phyloP scores from a whole-genome alignment of 2,329 filamentous ascomycete species.

The Scedosporium aurantiacum region DNA sequence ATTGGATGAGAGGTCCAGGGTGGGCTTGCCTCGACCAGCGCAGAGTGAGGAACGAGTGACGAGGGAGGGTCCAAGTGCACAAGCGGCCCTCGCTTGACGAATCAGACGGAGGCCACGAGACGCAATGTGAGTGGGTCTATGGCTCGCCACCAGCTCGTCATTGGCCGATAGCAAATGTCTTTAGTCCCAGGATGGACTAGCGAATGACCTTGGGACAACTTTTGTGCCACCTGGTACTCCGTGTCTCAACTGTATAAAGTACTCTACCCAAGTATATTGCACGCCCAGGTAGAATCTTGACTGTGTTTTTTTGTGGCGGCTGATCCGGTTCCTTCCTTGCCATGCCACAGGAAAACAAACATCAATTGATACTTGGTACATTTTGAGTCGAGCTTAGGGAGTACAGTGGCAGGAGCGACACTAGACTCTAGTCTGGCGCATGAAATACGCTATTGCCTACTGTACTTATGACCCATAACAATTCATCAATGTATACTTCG shows the following conservation, averaged over 20 bases:
- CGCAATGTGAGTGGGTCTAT: slow-evolving; percentile 3
- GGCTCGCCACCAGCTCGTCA: not conserved
- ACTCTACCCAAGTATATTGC: too few relatives aligned
- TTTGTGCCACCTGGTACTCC: slow-evolving; percentile 3
- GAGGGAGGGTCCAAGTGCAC: not conserved
- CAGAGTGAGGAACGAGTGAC: not conserved
- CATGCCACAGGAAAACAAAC: not conserved
- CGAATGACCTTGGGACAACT: slow-evolving; percentile 1
- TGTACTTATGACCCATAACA: not conserved
- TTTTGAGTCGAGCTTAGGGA: not conserved
- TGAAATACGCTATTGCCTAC: not conserved
- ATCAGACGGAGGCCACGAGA: slow-evolving; percentile 3
- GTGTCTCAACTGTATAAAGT: not conserved
- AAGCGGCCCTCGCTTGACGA: not conserved
- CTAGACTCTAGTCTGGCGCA: not conserved
- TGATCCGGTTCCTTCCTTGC: not conserved
- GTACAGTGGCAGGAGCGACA: not conserved
- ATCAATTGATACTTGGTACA: not conserved
- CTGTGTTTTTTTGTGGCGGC: not conserved
- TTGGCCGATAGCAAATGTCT: not conserved
- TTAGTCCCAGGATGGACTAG: slow-evolving; percentile 2
- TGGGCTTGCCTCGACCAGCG: not conserved
- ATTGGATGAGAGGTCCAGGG: not conserved
- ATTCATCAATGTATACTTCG: not conserved
- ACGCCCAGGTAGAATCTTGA: too few relatives aligned